phyloP scores from a whole-genome alignment of 768 basidiomycete genomes.

The Pleurotus djamor region DNA sequence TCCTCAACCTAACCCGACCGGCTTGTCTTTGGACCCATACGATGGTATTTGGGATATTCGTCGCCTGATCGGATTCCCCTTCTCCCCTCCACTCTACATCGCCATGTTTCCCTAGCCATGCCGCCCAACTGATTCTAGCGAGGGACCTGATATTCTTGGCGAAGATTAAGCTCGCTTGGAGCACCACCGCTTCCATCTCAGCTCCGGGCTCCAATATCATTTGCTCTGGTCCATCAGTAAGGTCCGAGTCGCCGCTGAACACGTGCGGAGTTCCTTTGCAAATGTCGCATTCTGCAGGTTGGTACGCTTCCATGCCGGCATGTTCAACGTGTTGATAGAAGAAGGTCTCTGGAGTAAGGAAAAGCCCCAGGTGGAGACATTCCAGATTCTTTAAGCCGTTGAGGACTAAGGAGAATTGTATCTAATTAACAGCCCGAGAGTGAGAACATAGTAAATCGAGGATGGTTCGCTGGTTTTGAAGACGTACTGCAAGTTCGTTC shows the following conservation, averaged over 20 bases:
- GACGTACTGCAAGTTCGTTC: constrained; percentile 50
- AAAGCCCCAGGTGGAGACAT: constrained; percentile 58
- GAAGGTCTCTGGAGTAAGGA: constrained; percentile 54
- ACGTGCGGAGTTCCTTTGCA: constrained; percentile 17
- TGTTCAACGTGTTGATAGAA: constrained; percentile 47
- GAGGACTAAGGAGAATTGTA: constrained; percentile 39
- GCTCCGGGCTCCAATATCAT: constrained; percentile 18
- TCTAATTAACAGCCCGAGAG: constrained; percentile 23
- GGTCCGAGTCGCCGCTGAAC: constrained; percentile 1
- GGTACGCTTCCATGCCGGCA: constrained; percentile 18
- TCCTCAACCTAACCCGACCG: constrained; percentile 40
- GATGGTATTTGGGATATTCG: constrained; percentile 25
- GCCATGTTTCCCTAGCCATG: constrained; percentile 34
- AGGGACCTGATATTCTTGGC: constrained; percentile 42
- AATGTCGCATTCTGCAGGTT: constrained; percentile 30
- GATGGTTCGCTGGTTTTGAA: neutral
- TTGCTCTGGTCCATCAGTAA: neutral
- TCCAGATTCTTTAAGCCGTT: constrained; percentile 42
- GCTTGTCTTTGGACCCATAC: constrained; percentile 36
- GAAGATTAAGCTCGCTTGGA: constrained; percentile 43
- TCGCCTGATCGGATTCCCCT: constrained; percentile 4
- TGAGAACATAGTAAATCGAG: neutral
- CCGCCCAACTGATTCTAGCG: constrained; percentile 48
- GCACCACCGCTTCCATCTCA: constrained; percentile 39
- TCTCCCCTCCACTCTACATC: constrained; percentile 7